These are phyloP conservation scores for Globisporangium ultimum DNA, from an alignment of 352 stramenopile species.

Conservation along the genomic window DNA sequence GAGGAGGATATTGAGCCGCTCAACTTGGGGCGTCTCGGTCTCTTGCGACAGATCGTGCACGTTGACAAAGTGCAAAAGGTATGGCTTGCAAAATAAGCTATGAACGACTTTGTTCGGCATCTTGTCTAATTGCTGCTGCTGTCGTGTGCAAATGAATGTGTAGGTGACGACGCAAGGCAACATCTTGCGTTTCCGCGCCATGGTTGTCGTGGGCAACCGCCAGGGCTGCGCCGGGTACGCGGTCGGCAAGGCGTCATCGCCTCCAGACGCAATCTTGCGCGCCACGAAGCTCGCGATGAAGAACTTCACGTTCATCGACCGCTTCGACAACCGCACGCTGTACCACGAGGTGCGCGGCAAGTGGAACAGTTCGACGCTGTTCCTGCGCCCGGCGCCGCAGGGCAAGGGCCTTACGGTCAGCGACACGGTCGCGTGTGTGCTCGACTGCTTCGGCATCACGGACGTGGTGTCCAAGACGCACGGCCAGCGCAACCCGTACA, in stretches of 20 bases:
- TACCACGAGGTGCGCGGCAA: constrained; percentile 92
- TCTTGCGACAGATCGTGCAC: constrained; percentile 80
- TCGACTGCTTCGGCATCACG: constrained; percentile 92
- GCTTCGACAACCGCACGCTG: constrained; percentile 90
- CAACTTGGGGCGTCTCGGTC: constrained; percentile 63
- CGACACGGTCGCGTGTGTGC: constrained; percentile 77
- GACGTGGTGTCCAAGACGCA: constrained; percentile 92
- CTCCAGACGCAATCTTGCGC: constrained; percentile 85
- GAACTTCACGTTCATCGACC: constrained; percentile 94
- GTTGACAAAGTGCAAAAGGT: constrained; percentile 75
- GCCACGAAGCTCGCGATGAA: constrained; percentile 90
- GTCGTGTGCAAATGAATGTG: too few species aligned
- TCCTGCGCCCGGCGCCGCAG: constrained; percentile 74
- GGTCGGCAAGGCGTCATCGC: constrained; percentile 88
- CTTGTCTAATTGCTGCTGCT: too few species aligned
- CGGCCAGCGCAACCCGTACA: constrained; percentile 93
- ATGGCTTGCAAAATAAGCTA: too few species aligned
- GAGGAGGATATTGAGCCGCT: constrained; percentile 60
- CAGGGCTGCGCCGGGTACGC: constrained; percentile 92
- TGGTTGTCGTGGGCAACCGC: constrained; percentile 93
- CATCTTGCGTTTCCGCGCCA: constrained; percentile 90
- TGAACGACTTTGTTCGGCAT: too few species aligned
- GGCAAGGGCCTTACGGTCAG: constrained; percentile 76
- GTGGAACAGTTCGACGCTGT: constrained; percentile 94
- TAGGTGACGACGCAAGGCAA: constrained; percentile 89